These are phyloP conservation scores for Atractiella rhizophila DNA, from an alignment of 768 basidiomycete genomes.

Conservation along the genomic window DNA sequence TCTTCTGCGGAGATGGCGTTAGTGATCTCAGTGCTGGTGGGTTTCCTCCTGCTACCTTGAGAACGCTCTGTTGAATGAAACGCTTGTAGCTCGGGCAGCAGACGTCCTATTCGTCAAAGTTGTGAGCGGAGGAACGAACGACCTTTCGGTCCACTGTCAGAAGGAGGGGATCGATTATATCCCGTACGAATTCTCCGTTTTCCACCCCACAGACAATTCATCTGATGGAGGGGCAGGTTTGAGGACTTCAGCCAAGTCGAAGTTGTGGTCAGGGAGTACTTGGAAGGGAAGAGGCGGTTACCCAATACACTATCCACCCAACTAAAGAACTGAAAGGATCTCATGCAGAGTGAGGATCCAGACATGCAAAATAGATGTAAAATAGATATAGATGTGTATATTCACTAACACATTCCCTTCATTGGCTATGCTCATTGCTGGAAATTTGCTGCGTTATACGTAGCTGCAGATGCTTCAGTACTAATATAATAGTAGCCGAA, in stretches of 20 bases:
- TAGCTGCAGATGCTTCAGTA: too few relatives aligned
- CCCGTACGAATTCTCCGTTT: constrained; percentile 38
- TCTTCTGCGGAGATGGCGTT: constrained; percentile 92
- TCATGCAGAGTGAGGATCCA: too few relatives aligned
- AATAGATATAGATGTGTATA: too few relatives aligned
- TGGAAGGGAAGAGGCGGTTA: constrained; percentile 40
- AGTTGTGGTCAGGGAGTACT: constrained; percentile 37
- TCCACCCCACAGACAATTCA: not conserved
- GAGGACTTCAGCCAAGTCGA: constrained; percentile 30
- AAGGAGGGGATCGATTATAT: constrained; percentile 54
- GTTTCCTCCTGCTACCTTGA: not conserved
- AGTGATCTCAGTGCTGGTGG: constrained; percentile 1
- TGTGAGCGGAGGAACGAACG: constrained; percentile 30
- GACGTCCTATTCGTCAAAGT: constrained; percentile 83
- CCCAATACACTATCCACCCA: constrained; percentile 33
- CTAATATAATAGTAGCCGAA: too few relatives aligned
- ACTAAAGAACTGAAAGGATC: too few relatives aligned
- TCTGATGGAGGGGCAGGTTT: too few relatives aligned
- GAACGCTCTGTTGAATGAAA: constrained; percentile 29
- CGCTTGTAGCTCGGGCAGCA: constrained; percentile 75
- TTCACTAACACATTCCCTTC: too few relatives aligned
- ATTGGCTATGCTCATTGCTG: too few relatives aligned
- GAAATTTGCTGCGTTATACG: too few relatives aligned
- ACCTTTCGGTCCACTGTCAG: constrained; percentile 58
- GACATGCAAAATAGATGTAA: too few relatives aligned